Evolutionary conservation across 306 rosid species (phyloP), one percentile per base, ranked within the genome.

Genomic region (Quillaja saponaria): DNA sequence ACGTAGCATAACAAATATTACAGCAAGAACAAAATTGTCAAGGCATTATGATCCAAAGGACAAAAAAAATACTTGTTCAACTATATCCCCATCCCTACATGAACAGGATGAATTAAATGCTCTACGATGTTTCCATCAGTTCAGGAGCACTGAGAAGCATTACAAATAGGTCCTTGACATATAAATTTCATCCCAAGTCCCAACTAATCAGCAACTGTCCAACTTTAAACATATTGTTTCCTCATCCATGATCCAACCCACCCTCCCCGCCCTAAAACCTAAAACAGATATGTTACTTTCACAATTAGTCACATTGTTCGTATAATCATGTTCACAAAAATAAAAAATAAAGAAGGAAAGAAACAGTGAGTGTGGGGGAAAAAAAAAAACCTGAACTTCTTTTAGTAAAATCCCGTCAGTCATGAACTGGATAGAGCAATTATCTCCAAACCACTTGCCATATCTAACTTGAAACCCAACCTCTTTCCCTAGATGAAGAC

Each of bases 401-500:
- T 88, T 84, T 47, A 88, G 91, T 66, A 91, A 86, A 75, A 91
- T 91, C 70, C 96, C 96, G 80, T 91, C 97, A 6, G 96, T 91
- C 97, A 91, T 88, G 68, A 91, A 88, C 81, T 91, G 88, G 82
- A 91, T 82, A 34, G 97, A 88, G 71, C 96, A 70, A 68, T 59
- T 75, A 39, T 84, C 85, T 49, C 97, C 95, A 56, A 91, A 80
- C 69, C 55, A 86, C 77, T 88, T 91, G 84, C 88, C 95, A 69
- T 88, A 86, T 73, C 97, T 82, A 54, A 91, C 97, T 82, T 91
- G 96, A 82, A 84, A 91, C 56, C 96, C 96, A 28, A 91, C 91
- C 80, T 79, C 86, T 78, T 80, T 82, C 44, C 97, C 97, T 1
- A 91, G 75, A 55, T 49, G 81, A 49, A 85, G 67, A 66, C 88